Evolutionary conservation across 1,284 basidiomycete genomes (phyloP), one percentile per base, ranked within the genome.

Genomic region (Taiwanofungus camphoratus): DNA sequence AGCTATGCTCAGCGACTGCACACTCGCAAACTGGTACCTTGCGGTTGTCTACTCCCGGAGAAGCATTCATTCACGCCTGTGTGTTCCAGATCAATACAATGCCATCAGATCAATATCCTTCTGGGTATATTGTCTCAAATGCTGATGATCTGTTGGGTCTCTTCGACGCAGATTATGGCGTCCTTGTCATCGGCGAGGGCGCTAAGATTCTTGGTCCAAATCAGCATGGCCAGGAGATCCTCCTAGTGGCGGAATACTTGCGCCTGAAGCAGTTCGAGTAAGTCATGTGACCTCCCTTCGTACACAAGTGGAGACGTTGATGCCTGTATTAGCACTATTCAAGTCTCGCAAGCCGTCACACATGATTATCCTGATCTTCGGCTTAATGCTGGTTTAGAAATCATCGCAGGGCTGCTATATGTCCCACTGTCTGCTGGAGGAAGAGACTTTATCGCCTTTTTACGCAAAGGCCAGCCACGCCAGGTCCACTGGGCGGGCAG

Each of bases 51-150:
- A 35, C 27, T 23, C 39, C n/a, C 21, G 11, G 6, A 41, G 33
- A 16, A 16, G 29, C 24, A 12, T 26, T 24, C 36, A 21, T 44
- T 50, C 41, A 55, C 44, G 45, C 29, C 43, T 45, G 15, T 36
- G 24, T 13, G 7, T 47, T 44, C 9, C 47, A 87, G 82, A 87
- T 92, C 61, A 91, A 87, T 53, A 87, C 86, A 13, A 71, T 88
- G 42, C 74, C 83, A 1, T 82, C 81, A 4, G 79, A 84, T 39
- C 70, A 74, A 37, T 85, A 89, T 54, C 83, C 88, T 4, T 79
- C 82, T 13, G 88, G 87, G 0, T 92, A 92, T 63, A 90, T 93
- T 52, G 82, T 92, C 15, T 89, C 87, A 22, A 89, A 92, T 57
- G 84, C 89, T 2, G 85, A 92, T 55, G 90, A 93, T 55, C 66